phyloP scores from a whole-genome alignment of 2,329 filamentous ascomycete species.

The Aspergillus tubingensis region DNA sequence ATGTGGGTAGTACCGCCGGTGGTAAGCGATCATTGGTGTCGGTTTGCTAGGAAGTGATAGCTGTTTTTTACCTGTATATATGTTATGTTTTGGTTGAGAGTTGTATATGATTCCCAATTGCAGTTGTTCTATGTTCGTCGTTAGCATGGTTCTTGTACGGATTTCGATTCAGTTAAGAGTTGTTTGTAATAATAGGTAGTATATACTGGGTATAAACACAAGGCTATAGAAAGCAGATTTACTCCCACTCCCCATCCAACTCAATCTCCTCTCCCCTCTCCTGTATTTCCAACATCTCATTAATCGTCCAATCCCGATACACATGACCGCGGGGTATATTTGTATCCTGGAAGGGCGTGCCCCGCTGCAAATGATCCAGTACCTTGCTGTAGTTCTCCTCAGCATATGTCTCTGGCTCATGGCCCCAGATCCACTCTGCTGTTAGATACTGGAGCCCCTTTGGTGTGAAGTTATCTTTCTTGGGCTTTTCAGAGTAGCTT shows the following conservation, averaged over 20 bases:
- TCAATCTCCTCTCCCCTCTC: slow-evolving; percentile 29
- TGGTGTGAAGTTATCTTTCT: slow-evolving; percentile 6
- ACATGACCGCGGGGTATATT: slow-evolving; percentile 49
- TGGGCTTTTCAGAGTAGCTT: not conserved
- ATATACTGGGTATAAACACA: not conserved
- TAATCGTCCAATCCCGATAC: slow-evolving; percentile 46
- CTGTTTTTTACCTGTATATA: not conserved
- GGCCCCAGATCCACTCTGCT: slow-evolving; percentile 10
- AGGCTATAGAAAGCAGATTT: rapidly evolving
- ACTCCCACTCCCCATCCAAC: slow-evolving; percentile 19
- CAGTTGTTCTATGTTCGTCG: not conserved
- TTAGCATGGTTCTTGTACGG: no score
- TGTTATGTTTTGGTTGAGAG: not conserved
- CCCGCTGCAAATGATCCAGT: slow-evolving; percentile 24
- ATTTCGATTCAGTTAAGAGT: no score
- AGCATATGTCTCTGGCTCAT: slow-evolving; percentile 18
- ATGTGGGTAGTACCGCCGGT: not conserved
- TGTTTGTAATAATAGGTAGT: rapidly evolving
- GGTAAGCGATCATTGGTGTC: not conserved
- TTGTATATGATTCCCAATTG: slow-evolving; percentile 1
- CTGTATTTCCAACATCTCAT: slow-evolving; percentile 45
- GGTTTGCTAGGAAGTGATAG: not conserved
- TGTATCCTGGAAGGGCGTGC: slow-evolving; percentile 46
- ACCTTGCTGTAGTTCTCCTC: slow-evolving; percentile 15
- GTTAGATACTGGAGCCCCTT: slow-evolving; percentile 1